Evolutionary conservation across 2,329 filamentous ascomycete genomes (phyloP), one percentile per base, ranked within the genome.

Genomic region (Aurifilum marmelostoma): DNA sequence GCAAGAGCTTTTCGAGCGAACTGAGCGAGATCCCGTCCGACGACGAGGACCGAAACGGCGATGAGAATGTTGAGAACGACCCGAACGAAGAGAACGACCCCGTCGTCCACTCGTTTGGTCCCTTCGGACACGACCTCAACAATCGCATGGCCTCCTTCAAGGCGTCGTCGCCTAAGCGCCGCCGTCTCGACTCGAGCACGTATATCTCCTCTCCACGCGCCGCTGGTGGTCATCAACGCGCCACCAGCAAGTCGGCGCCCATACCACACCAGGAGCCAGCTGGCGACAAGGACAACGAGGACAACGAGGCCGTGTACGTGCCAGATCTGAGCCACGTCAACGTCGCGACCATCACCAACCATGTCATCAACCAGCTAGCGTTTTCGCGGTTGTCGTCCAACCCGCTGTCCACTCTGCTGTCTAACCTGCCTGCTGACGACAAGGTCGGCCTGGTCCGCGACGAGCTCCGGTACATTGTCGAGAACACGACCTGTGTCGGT

Each of bases 41-140:
- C 14, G 83, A 81, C 16, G 81, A 94, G 24, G 90, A n/a, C 43
- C 21, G 43, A 16, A 2, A 47, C 18, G 18, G 43, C 43, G 6
- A 92, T 64, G 89, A 97, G 0, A 91, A 95, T 74, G 94, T 97
- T 81, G 94, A 98, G 80, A 97, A 97, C 73, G 95, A 98, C 74
- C 94, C 94, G 2, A 89, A 62, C 74, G 94, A 97, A 82, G 95
- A 98, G 80, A 97, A 97, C 72, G 96, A 98, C 74, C 94, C 94
- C 2, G 89, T 97, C 67, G 84, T 97, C 24, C 92, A 96, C 79
- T 97, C 94, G 0, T 97, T 97, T 73, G 94, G 94, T 21, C 93
- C 94, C 0, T 97, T 92, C 76, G 94, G 93, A 56, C 92, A 92
- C 66, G 93, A 97, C 76, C 85, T 97, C 50, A 89, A 95, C n/a